Base-by-base conservation (phyloP, 495 filamentous ascomycete genomes). In the Penicillium paradoxum region DNA sequence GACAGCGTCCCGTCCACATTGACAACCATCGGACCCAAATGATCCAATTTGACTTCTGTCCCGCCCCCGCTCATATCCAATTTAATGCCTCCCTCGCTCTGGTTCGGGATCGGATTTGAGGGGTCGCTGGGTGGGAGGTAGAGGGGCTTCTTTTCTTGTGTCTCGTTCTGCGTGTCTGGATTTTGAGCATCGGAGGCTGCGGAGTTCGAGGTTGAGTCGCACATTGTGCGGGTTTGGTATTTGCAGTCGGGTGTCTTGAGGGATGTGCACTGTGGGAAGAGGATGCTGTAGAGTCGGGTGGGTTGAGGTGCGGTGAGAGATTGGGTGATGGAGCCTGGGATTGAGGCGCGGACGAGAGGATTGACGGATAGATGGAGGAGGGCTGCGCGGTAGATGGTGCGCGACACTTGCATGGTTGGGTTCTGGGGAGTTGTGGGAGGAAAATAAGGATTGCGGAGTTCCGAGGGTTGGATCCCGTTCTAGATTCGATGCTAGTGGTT, bases 21-120 rank as follows among this genome's bases (percentile, higher is more conserved):
- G n/a, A 88, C 81, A 1, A 88, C 82, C 66, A 87, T 76, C 3
- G 85, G 85, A 0, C 85, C 85, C 0, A 88, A 64, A 48, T 79
- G 73, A 60, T 85, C 81, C 0, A 86, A 66, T 14, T 70, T 74
- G 2, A 83, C 71, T 1, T 73, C 66, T 3, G 70, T 67, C 17
- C 68, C 67, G 40, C 65, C 70, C 5, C 73, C 72, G 40, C 75
- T 73, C 1, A 85, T 62, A n/a, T 79, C 75, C 5, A 83, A 70
- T 15, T 52, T 52, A 1, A 60, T 63, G 44, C 47, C 38, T 6
- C 46, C 39, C 2, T 55, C 45, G 9, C 56, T 44, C 4, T 34
- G 30, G 25, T 59, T 53, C 4, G 40, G 8, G 3, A 44, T 18
- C 2, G 41, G 41, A 44, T 37, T 48, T 34, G 54, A 51, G 21